Percentiles rank a stretch among this genome's conserved stretches.
Evolutionary conservation across 2,329 filamentous ascomycete genomes (phyloP).

Genomic region (Sclerotinia borealis): DNA sequence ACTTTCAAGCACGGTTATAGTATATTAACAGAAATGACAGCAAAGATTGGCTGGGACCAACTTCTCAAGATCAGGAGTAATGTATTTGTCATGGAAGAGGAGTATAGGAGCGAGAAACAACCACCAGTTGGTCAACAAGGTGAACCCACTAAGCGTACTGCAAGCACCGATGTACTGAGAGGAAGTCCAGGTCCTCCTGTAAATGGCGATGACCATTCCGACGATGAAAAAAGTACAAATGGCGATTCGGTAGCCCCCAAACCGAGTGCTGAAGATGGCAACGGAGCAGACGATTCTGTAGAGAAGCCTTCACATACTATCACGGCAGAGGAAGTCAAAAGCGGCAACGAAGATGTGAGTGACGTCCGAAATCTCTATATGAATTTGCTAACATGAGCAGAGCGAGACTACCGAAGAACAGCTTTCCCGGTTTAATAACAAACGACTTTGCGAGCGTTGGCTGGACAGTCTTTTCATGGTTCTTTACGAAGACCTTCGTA

Average conservation of each 20-base stretch:
- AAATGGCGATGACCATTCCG: constrained; percentile 36
- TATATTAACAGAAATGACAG: constrained; percentile 90
- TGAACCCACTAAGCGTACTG: constrained; percentile 52
- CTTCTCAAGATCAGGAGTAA: constrained; percentile 90
- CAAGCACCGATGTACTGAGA: constrained; percentile 73
- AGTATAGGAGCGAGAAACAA: constrained; percentile 86
- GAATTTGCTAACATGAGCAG: constrained; percentile 36
- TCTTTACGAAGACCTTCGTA: constrained; percentile 91
- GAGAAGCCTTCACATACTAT: constrained; percentile 78
- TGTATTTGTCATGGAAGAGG: constrained; percentile 99
- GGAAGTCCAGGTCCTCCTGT: constrained; percentile 57
- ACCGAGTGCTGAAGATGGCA: constrained; percentile 25
- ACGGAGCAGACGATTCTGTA: constrained; percentile 39
- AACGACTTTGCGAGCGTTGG: constrained; percentile 95
- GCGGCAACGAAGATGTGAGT: constrained; percentile 64
- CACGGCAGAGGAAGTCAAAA: constrained; percentile 70
- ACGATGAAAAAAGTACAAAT: constrained; percentile 31
- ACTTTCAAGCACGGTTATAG: constrained; percentile 94
- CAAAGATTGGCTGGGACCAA: constrained; percentile 97
- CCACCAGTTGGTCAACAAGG: constrained; percentile 43
- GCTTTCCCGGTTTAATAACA: constrained; percentile 91
- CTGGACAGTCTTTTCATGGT: constrained; percentile 99
- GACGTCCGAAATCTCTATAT: constrained; percentile 21
- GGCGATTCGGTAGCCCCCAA: constrained; percentile 25
- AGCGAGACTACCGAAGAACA: constrained; percentile 60